Evolutionary conservation across 2,329 filamentous ascomycete genomes (phyloP).

Genomic region (Saccharata proteae): DNA sequence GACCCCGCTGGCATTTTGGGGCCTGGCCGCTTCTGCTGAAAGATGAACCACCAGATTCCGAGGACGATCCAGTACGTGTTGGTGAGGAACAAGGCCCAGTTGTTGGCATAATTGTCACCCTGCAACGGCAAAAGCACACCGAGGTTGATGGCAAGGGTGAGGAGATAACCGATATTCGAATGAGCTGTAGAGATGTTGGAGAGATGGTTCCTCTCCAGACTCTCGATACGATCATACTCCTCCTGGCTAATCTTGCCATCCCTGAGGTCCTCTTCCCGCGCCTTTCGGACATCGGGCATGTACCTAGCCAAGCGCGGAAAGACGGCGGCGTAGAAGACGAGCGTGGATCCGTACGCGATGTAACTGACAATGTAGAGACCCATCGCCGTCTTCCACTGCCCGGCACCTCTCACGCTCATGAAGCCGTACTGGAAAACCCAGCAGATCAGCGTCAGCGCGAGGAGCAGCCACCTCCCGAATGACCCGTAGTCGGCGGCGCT

Average conservation of each 20-base stretch:
- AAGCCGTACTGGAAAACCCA: conserved; percentile 55
- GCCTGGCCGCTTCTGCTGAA: conserved; percentile 53
- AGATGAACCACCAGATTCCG: conserved; percentile 53
- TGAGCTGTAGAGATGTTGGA: conserved; percentile 42
- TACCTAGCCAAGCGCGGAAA: conserved; percentile 47
- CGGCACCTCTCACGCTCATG: conserved; percentile 49
- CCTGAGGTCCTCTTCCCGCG: conserved; percentile 32
- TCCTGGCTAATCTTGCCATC: conserved; percentile 42
- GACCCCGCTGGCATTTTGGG: conserved; percentile 35
- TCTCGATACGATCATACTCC: conserved; percentile 50
- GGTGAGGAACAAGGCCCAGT: conserved; percentile 52
- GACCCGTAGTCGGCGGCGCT: conserved; percentile 38
- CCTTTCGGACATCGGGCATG: conserved; percentile 38
- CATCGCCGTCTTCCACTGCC: conserved; percentile 48
- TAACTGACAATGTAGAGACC: conserved; percentile 55
- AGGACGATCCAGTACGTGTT: conserved; percentile 56
- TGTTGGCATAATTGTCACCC: conserved; percentile 47
- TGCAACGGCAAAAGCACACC: conserved; percentile 34
- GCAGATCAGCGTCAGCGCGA: conserved; percentile 48
- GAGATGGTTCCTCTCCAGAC: conserved; percentile 50
- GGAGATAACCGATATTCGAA: conserved; percentile 24
- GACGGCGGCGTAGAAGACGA: conserved; percentile 29
- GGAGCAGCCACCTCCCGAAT: conserved; percentile 54
- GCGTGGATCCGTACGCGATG: conserved; percentile 51
- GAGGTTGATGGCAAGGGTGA: conserved; percentile 44